Conservation (phyloP, 176 grass and related monocot genomes). For the barley (Hordeum vulgare) region DNA sequence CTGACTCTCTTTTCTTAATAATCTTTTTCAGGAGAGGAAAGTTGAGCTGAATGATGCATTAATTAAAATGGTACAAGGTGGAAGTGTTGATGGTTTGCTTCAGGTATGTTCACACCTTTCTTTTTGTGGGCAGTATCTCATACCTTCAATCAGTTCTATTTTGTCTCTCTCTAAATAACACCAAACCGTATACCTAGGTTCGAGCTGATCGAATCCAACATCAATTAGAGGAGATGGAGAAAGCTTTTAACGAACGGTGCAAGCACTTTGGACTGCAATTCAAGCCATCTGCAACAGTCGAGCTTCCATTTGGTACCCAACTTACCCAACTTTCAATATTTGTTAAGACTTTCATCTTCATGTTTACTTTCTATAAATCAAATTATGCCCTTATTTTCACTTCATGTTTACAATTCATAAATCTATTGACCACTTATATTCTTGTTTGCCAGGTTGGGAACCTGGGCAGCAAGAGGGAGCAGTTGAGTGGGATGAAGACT, state of each 20-base stretch:
- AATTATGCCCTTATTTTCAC: not conserved
- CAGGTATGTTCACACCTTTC: slow-evolving; percentile 47
- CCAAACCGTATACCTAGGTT: slow-evolving; percentile 43
- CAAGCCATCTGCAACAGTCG: slow-evolving; percentile 71
- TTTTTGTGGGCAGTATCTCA: not conserved
- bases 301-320: slow-evolving; percentile 80
- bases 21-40: slow-evolving; percentile 79
- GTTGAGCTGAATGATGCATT: slow-evolving; percentile 84
- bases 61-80: slow-evolving; percentile 97
- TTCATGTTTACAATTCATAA: not conserved
- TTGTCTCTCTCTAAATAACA: slow-evolving; percentile 9
- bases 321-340: not conserved
- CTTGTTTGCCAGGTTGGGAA: slow-evolving; percentile 74
- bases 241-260: slow-evolving; percentile 84
- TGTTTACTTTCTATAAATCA: not conserved
- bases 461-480: slow-evolving; percentile 63
- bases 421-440: slow-evolving; percentile 7
- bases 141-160: not conserved
- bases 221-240: slow-evolving; percentile 94
- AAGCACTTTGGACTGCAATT: slow-evolving; percentile 82
- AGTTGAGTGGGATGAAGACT: slow-evolving; percentile 92
- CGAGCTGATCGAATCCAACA: slow-evolving; percentile 94
- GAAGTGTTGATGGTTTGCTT: slow-evolving; percentile 96
- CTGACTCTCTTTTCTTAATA: not conserved
- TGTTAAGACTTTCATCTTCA: not conserved